These are phyloP conservation scores for Colletotrichum higginsianum DNA, from an alignment of 2,329 filamentous ascomycete genomes.

Conservation along the genomic window DNA sequence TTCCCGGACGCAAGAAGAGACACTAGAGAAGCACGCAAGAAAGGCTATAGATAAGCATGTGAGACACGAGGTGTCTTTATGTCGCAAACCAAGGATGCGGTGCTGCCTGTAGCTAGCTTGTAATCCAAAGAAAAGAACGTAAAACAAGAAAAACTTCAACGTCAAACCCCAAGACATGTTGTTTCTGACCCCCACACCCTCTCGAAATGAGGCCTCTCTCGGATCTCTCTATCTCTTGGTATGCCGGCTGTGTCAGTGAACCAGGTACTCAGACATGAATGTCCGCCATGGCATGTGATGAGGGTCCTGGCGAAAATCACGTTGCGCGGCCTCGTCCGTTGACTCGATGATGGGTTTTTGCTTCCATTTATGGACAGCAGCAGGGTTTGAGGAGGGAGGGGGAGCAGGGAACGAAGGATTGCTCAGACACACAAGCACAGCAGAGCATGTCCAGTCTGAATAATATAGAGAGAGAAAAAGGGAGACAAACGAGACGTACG, in stretches of 20 bases:
- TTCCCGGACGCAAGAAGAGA: conserved; percentile 3
- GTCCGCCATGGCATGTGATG: conserved; percentile 24
- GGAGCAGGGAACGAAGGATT: not conserved
- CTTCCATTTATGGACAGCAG: not conserved
- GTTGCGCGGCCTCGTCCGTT: conserved; percentile 29
- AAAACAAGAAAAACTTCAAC: conserved; percentile 27
- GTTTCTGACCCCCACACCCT: conserved; percentile 7
- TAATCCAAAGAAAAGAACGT: conserved; percentile 21
- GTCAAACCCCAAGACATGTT: conserved; percentile 22
- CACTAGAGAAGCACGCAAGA: conserved; percentile 30
- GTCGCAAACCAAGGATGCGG: conserved; percentile 29
- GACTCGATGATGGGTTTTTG: conserved; percentile 8
- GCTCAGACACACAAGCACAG: not conserved
- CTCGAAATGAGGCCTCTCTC: conserved; percentile 6
- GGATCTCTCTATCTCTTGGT: conserved; percentile 3
- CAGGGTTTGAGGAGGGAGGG: not conserved
- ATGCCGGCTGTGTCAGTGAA: conserved; percentile 15
- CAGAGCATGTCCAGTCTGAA: conserved; percentile 2
- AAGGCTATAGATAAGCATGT: conserved; percentile 34
- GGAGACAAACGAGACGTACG: not conserved
- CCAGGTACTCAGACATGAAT: not conserved
- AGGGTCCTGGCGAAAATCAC: conserved; percentile 10
- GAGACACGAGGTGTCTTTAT: conserved; percentile 21
- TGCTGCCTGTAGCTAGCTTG: conserved; percentile 14
- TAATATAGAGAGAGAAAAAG: not conserved